Percentiles rank a stretch among this genome's conserved stretches.
These are phyloP conservation scores for Cochlearia excelsa DNA, from an alignment of 345 rosid species.

Conservation along the genomic window DNA sequence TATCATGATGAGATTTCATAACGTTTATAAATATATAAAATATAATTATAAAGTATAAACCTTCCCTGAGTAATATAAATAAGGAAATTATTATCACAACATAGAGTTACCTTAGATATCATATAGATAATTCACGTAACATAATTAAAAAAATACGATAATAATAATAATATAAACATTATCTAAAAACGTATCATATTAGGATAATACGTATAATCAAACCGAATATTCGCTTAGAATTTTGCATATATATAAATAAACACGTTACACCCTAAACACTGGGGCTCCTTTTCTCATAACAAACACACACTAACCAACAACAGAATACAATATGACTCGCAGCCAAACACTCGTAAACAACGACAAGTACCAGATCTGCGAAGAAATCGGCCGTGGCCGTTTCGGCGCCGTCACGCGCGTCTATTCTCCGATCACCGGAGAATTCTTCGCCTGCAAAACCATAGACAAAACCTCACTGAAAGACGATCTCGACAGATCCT, in stretches of 20 bases:
- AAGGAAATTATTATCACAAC: neutral
- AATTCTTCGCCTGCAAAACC: conserved; percentile 65
- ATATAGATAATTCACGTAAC: too few relatives aligned
- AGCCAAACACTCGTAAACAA: conserved; percentile 35
- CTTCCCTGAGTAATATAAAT: neutral
- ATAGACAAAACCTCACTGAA: conserved; percentile 53
- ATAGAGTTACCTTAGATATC: too few relatives aligned
- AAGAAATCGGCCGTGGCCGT: conserved; percentile 78
- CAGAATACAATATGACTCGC: conserved; percentile 21
- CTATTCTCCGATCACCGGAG: conserved; percentile 43
- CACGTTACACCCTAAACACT: neutral
- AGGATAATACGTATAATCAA: too few relatives aligned
- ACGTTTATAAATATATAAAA: too few relatives aligned
- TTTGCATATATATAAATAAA: too few relatives aligned
- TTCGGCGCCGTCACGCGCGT: conserved; percentile 64
- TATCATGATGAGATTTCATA: too few relatives aligned
- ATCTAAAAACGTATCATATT: too few relatives aligned
- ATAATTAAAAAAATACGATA: neutral
- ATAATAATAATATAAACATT: too few relatives aligned
- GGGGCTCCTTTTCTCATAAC: neutral
- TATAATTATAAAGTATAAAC: neutral
- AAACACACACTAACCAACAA: conserved; percentile 1
- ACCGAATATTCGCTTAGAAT: too few relatives aligned
- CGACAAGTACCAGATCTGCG: conserved; percentile 54
- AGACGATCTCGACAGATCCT: conserved; percentile 55